phyloP scores from a whole-genome alignment of 768 basidiomycete species.

The Paxillus rubicundulus region DNA sequence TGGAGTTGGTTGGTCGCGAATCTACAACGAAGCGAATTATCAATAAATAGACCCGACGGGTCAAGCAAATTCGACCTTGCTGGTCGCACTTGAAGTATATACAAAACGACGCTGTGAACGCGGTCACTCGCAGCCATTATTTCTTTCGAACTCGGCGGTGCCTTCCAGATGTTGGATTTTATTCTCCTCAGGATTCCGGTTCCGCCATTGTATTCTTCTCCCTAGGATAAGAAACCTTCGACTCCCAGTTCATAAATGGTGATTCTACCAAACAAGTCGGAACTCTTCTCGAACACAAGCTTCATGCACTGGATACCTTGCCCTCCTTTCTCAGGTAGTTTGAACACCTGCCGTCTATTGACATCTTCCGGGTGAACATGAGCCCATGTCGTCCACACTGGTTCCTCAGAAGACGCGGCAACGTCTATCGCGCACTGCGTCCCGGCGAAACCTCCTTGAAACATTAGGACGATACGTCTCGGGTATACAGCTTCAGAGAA shows the following conservation, averaged over 20 bases:
- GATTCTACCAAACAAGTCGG: constrained; percentile 82
- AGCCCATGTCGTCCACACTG: constrained; percentile 49
- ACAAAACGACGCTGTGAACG: no score
- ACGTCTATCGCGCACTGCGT: constrained; percentile 55
- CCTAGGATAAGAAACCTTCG: constrained; percentile 19
- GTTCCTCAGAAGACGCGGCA: constrained; percentile 29
- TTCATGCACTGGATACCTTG: constrained; percentile 47
- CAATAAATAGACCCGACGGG: no score
- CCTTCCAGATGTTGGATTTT: no score
- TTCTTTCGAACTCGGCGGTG: neutral
- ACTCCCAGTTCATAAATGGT: constrained; percentile 64
- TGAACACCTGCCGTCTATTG: constrained; percentile 70
- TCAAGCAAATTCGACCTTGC: no score
- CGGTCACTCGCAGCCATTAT: no score
- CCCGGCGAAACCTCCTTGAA: constrained; percentile 83
- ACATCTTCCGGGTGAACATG: constrained; percentile 77
- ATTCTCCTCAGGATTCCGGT: no score
- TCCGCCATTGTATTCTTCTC: neutral
- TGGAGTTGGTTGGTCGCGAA: constrained; percentile 27
- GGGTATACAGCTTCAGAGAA: constrained; percentile 57
- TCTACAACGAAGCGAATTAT: constrained; percentile 7
- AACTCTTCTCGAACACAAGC: constrained; percentile 75
- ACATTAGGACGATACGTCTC: constrained; percentile 57
- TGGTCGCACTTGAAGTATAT: neutral
- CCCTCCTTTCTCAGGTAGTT: constrained; percentile 33